Base-by-base conservation (phyloP, 345 rosid genomes). In the Eucalyptus victrix region DNA sequence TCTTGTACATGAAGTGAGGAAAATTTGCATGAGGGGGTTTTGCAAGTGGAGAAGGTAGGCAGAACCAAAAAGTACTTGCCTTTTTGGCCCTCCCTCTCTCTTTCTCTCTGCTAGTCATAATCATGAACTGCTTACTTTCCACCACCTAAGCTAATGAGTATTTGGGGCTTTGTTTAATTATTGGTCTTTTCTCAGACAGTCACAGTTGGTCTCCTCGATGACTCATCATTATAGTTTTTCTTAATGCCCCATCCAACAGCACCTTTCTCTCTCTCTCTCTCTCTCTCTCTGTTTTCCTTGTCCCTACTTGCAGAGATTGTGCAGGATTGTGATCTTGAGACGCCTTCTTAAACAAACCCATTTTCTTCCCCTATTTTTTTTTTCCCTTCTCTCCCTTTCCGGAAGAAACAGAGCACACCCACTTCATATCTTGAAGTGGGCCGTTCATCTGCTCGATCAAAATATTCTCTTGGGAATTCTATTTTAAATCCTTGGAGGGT, bases 221-320 rank as follows among this genome's bases (percentile, higher is more conserved):
- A 90, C 90, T 91, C 90, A 91, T 93, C 42, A 92, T 90, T 87
- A 87, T 89, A 17, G 47, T 90, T 65, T 65, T 91, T 91, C 89
- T 92, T 89, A 93, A 90, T 91, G 88, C 88, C 81, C 91, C 88
- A 90, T 92, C 93, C 93, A 91, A 93, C 91, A 89, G 86, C 89
- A 86, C n/a, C 89, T 34, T 32, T 72, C 76, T 88, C 49, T 34
- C 45, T 72, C 76, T 88, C 49, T 72, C 76, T 87, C 45, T 42
- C 86, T 47, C 47, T 54, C 42, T 83, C 49, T 90, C 89, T 85
- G 88, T 90, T 89, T 89, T 86, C 88, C 42, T 85, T 80, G 93
- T 92, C 93, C 94, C 93, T 92, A 93, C 91, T 67, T 53, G 60
- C 80, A 88, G 90, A 86, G 81, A 47, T 91, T 92, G 90, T 91